A percentile compares a stretch with the other conserved stretches of the same genome.
Evolutionary conservation across 2,329 filamentous ascomycete species (phyloP).

Genomic region (Apiospora saccharicola): DNA sequence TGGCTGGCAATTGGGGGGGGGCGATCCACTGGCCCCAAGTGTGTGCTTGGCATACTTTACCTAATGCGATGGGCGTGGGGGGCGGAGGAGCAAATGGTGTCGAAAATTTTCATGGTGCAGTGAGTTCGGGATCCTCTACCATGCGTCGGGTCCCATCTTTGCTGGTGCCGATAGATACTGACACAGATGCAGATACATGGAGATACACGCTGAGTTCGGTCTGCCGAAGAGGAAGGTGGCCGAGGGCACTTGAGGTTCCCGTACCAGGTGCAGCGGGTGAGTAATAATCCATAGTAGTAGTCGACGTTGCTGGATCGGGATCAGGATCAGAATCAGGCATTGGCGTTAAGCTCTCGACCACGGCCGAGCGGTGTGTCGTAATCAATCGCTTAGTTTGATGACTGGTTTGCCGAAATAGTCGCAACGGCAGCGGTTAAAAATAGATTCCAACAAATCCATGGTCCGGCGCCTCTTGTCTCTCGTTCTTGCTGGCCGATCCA

Average conservation of each 20-base stretch:
- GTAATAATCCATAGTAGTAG: neutral
- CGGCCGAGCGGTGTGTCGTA: constrained; percentile 11
- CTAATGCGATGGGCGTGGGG: constrained; percentile 14
- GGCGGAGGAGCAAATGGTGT: constrained; percentile 6
- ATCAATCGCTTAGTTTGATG: neutral
- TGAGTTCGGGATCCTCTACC: neutral
- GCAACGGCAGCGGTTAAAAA: neutral
- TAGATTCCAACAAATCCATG: neutral
- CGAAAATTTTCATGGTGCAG: constrained; percentile 21
- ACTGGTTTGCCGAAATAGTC: neutral
- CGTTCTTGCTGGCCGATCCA: too few species aligned
- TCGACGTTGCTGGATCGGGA: neutral
- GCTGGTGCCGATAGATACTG: neutral
- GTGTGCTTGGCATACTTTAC: constrained; percentile 15
- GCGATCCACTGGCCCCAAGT: neutral
- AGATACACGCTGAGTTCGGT: neutral
- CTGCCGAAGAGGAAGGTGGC: constrained; percentile 8
- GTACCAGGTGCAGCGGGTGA: neutral
- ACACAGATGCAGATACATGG: neutral
- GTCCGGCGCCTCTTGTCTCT: neutral
- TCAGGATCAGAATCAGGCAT: neutral
- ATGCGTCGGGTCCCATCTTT: constrained; percentile 13
- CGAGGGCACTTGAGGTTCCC: neutral
- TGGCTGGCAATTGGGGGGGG: too few species aligned
- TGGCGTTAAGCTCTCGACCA: constrained; percentile 4